Conservation (phyloP, 106 monocot genomes). For the Triglochin maritima region DNA sequence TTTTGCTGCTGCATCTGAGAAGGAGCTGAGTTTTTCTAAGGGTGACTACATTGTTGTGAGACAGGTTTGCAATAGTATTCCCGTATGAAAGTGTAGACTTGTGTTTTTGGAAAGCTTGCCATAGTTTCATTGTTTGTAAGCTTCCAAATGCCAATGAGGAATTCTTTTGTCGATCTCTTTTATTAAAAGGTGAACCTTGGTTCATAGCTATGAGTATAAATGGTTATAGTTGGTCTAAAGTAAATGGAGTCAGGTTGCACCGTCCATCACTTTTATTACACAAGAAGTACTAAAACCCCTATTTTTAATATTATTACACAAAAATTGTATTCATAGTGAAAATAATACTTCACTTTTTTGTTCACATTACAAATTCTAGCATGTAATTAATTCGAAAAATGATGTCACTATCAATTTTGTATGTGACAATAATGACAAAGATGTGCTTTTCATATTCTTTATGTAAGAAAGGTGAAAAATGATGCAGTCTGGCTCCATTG, state of each 20-base stretch:
- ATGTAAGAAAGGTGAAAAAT: too few species aligned
- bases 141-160: neutral
- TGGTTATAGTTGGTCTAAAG: neutral
- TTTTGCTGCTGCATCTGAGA: slow-evolving; percentile 58
- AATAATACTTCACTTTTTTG: too few species aligned
- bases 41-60: slow-evolving; percentile 96
- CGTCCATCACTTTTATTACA: too few species aligned
- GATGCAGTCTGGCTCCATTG: neutral
- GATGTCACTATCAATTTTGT: too few species aligned
- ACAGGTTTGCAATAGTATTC: slow-evolving; percentile 19
- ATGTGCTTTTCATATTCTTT: too few species aligned
- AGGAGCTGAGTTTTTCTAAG: slow-evolving; percentile 69
- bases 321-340: too few species aligned
- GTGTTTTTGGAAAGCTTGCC: neutral
- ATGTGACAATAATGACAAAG: too few species aligned
- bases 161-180: neutral
- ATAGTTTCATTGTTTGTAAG: neutral
- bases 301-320: too few species aligned
- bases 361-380: too few species aligned
- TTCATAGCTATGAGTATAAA: neutral
- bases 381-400: too few species aligned
- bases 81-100: neutral
- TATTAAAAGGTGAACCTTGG: neutral
- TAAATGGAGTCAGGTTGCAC: too few species aligned
- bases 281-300: too few species aligned